Evolutionary conservation across 2,329 filamentous ascomycete genomes (phyloP).

Genomic region (Nemania diffusa): DNA sequence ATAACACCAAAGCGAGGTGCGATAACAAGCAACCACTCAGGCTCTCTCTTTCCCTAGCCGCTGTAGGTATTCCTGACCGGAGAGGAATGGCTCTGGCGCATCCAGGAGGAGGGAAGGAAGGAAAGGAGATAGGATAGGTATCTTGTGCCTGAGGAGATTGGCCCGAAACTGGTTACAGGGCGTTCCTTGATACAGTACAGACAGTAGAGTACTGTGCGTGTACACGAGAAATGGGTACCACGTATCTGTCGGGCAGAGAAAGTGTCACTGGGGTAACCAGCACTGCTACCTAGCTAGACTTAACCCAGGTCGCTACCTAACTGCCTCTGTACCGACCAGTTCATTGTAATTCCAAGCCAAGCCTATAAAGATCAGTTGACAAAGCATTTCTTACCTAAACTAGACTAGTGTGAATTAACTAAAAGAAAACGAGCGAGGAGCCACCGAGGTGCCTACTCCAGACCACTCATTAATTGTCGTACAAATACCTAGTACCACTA

Average conservation of each 20-base stretch:
- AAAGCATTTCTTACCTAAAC: conserved; percentile 19
- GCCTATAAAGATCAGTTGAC: conserved; percentile 17
- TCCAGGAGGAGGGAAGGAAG: conserved; percentile 25
- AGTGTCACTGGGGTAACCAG: neutral
- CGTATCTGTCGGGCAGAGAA: neutral
- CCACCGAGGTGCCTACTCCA: neutral
- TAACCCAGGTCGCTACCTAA: conserved; percentile 3
- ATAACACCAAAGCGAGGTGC: conserved; percentile 23
- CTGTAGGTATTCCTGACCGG: conserved; percentile 30
- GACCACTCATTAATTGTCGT: too few species aligned
- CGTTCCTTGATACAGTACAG: conserved; percentile 17
- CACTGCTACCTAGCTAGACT: neutral
- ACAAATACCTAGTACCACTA: too few species aligned
- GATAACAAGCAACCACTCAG: conserved; percentile 31
- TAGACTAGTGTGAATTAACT: neutral
- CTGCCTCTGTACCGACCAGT: neutral
- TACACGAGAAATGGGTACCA: neutral
- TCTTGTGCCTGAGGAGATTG: conserved; percentile 28
- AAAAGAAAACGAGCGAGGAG: conserved; percentile 11
- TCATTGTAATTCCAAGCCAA: conserved; percentile 2
- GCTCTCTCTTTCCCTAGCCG: conserved; percentile 34
- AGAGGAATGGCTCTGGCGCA: conserved; percentile 35
- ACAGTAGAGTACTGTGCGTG: neutral
- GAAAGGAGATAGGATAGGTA: conserved; percentile 18
- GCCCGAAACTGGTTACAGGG: conserved; percentile 16